These are phyloP conservation scores for Pythium sp. DNA, from an alignment of 352 stramenopile genomes.

Conservation along the genomic window DNA sequence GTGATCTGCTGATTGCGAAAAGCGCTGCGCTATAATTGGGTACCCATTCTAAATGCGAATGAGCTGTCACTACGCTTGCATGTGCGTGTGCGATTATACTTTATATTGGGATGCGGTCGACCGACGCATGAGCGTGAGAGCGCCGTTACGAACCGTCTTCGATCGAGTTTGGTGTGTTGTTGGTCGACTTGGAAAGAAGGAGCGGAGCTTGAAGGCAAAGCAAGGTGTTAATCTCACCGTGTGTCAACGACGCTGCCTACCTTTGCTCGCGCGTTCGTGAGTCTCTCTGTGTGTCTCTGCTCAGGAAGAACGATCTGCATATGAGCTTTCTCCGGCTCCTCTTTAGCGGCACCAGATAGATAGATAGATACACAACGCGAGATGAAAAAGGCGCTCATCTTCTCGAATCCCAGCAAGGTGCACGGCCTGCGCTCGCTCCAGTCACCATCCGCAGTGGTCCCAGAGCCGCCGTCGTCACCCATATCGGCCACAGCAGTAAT, in stretches of 20 bases:
- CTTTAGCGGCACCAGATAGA: not conserved
- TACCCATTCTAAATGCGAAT: too few relatives aligned
- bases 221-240: too few relatives aligned
- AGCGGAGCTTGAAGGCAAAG: not conserved
- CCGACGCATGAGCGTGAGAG: not conserved
- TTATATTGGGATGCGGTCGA: not conserved
- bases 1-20: not conserved
- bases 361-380: not conserved
- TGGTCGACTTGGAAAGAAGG: slow-evolving; percentile 1
- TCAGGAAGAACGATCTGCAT: not conserved
- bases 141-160: slow-evolving; percentile 1
- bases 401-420: slow-evolving; percentile 16
- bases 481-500: not conserved
- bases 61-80: too few relatives aligned
- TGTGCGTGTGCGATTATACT: too few relatives aligned
- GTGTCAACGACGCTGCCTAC: too few relatives aligned
- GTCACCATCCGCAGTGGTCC: not conserved
- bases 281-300: not conserved
- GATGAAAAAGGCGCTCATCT: slow-evolving; percentile 18
- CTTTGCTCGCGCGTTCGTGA: too few relatives aligned
- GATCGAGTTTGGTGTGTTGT: not conserved
- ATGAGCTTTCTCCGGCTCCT: slow-evolving; percentile 4
- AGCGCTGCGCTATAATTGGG: not conserved
- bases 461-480: not conserved
- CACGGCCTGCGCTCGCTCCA: slow-evolving; percentile 16